Evolutionary conservation across 2,329 filamentous ascomycete species (phyloP).

Genomic region (Didymella keratinophila): DNA sequence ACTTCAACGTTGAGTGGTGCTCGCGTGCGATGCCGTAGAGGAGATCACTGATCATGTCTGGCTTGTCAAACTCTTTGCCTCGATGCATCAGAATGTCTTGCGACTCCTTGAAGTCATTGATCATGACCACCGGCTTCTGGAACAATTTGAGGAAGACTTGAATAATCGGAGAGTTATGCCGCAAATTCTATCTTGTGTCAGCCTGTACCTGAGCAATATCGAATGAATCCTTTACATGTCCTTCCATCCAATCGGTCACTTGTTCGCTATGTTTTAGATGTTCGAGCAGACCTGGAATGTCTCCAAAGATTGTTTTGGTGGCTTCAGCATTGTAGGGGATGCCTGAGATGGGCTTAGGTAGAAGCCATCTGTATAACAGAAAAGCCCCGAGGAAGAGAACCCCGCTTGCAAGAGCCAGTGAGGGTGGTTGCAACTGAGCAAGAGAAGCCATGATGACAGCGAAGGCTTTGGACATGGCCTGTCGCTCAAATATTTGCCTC

Average conservation of each 20-base stretch:
- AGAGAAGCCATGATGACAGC: not conserved
- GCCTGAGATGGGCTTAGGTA: not conserved
- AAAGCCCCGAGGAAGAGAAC: not conserved
- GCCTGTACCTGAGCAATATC: not conserved
- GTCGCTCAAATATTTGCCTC: not conserved
- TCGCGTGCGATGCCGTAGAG: conserved; percentile 47
- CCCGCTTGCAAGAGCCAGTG: not conserved
- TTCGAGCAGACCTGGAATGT: not conserved
- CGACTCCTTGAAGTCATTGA: conserved; percentile 41
- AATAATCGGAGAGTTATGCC: not conserved
- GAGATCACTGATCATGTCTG: conserved; percentile 43
- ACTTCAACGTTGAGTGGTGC: conserved; percentile 32
- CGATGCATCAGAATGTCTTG: conserved; percentile 54
- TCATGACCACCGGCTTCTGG: not conserved
- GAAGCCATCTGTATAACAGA: not conserved
- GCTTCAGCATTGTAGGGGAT: not conserved
- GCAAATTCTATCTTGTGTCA: not conserved
- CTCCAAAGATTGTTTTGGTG: not conserved
- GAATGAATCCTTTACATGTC: not conserved
- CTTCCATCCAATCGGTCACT: not conserved
- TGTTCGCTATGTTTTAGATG: not conserved
- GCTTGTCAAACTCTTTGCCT: conserved; percentile 57
- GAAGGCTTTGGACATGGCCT: not conserved
- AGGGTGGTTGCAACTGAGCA: not conserved
- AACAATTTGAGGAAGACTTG: not conserved